phyloP scores from a whole-genome alignment of 2,329 filamentous ascomycete species.

The Colletotrichum salicis region DNA sequence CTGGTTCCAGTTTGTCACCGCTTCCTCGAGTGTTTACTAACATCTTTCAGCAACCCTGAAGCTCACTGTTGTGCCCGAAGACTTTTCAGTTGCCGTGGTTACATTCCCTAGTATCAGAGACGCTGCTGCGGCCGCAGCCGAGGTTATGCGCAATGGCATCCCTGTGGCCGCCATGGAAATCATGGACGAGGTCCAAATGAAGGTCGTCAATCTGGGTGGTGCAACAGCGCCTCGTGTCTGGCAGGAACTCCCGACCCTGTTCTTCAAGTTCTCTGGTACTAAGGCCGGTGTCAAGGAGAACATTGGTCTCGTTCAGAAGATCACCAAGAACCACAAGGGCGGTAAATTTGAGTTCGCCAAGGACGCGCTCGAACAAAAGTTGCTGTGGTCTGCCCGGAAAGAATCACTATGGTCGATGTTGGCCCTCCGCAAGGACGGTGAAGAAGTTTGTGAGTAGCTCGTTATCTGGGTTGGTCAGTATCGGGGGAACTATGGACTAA shows the following conservation, averaged over 20 bases:
- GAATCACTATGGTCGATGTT: constrained; percentile 88
- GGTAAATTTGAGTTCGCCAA: constrained; percentile 81
- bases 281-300: constrained; percentile 82
- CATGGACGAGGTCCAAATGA: constrained; percentile 91
- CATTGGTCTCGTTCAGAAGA: constrained; percentile 73
- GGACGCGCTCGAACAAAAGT: constrained; percentile 75
- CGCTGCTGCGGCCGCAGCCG: constrained; percentile 78
- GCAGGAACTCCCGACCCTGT: constrained; percentile 81
- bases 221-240: constrained; percentile 75
- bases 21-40: background rate
- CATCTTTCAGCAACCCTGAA: constrained; percentile 74
- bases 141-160: constrained; percentile 79
- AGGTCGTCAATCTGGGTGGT: constrained; percentile 79
- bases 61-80: constrained; percentile 78
- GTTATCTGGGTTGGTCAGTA: background rate
- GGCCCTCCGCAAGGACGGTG: constrained; percentile 70
- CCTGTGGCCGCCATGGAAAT: constrained; percentile 84
- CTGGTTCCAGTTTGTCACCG: background rate
- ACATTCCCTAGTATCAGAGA: constrained; percentile 81
- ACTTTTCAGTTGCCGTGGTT: constrained; percentile 82
- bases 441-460: constrained; percentile 75
- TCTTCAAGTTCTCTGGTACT: constrained; percentile 88
- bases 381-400: constrained; percentile 84
- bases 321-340: constrained; percentile 73
- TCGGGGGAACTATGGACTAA: constrained; percentile 1